Percentiles rank a stretch among this genome's conserved stretches.
Conservation (phyloP, 2,329 filamentous ascomycete species). For the Diplocarpon mali region DNA sequence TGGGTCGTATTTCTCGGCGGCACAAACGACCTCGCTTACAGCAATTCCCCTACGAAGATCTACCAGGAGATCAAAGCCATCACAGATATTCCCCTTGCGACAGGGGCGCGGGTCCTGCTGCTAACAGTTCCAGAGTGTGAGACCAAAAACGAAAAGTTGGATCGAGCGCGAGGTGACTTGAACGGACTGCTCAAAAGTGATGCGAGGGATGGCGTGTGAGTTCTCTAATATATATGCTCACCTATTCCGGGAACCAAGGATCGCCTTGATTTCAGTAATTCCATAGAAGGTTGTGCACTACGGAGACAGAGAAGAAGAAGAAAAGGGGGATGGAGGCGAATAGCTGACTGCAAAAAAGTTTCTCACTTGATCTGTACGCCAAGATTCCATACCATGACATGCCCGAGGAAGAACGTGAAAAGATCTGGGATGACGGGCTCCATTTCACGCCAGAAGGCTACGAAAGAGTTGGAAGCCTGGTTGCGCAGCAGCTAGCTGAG, state of each 20-base stretch:
- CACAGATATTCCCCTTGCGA: constrained; percentile 38
- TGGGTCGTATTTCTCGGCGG: constrained; percentile 54
- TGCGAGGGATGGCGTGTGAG: constrained; percentile 12
- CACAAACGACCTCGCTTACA: constrained; percentile 49
- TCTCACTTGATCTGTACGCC: constrained; percentile 41
- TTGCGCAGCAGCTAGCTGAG: constrained; percentile 42
- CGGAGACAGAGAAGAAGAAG: too few relatives aligned
- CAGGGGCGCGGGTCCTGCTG: constrained; percentile 44
- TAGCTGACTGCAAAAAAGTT: background rate
- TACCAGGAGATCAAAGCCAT: constrained; percentile 35
- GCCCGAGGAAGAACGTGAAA: constrained; percentile 32
- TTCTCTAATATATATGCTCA: background rate
- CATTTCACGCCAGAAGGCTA: constrained; percentile 51
- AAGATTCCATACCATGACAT: constrained; percentile 45
- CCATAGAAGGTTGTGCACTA: too few relatives aligned
- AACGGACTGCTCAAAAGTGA: constrained; percentile 37
- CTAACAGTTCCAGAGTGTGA: constrained; percentile 48
- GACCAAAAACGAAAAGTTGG: constrained; percentile 22
- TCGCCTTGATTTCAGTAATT: background rate
- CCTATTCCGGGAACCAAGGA: background rate
- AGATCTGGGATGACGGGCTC: constrained; percentile 51
- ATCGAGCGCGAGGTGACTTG: constrained; percentile 33
- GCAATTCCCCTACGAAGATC: constrained; percentile 30
- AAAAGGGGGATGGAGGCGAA: too few relatives aligned
- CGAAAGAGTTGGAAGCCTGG: constrained; percentile 46